These are phyloP conservation scores for Chlorella ohadii DNA, from an alignment of 139 green algal genomes.

Conservation along the genomic window DNA sequence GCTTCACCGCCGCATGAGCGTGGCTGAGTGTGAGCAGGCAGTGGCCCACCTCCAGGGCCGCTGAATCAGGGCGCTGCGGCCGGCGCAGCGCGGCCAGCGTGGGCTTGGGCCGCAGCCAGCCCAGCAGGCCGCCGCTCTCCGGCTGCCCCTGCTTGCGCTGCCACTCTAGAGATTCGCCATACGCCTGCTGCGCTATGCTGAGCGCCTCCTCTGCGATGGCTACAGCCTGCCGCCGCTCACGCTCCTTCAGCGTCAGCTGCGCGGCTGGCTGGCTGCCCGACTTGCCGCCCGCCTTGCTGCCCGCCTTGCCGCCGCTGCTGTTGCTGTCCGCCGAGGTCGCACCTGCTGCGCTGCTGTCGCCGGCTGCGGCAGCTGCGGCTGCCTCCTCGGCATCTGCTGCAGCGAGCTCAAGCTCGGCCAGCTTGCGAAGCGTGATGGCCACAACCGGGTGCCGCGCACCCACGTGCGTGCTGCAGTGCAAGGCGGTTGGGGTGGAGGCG, in stretches of 20 bases:
- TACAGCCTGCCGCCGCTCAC: slow-evolving; percentile 39
- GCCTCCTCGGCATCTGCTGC: slow-evolving; percentile 11
- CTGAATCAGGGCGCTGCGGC: slow-evolving; percentile 23
- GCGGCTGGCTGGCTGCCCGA: neutral
- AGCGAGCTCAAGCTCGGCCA: slow-evolving; percentile 44
- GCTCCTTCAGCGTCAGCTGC: neutral
- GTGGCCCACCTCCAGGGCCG: slow-evolving; percentile 31
- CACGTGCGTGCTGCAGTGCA: slow-evolving; percentile 1
- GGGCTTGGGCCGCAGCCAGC: slow-evolving; percentile 27
- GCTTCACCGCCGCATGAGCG: neutral
- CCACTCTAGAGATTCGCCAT: slow-evolving; percentile 17
- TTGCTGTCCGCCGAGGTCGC: neutral
- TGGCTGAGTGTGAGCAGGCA: slow-evolving; percentile 5
- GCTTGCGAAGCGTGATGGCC: slow-evolving; percentile 33
- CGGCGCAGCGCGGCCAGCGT: slow-evolving; percentile 23
- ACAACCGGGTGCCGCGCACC: slow-evolving; percentile 27
- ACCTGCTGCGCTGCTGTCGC: neutral
- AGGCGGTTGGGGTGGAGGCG: too few relatives aligned
- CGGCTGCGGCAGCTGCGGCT: neutral
- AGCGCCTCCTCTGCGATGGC: slow-evolving; percentile 50
- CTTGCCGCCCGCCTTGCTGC: slow-evolving; percentile 7
- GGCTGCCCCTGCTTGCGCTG: neutral
- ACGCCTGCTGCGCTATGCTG: slow-evolving; percentile 27
- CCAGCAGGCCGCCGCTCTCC: slow-evolving; percentile 1
- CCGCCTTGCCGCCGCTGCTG: slow-evolving; percentile 10